These are phyloP conservation scores for Juglanconis oblonga DNA, from an alignment of 2,329 filamentous ascomycete genomes.

Conservation along the genomic window DNA sequence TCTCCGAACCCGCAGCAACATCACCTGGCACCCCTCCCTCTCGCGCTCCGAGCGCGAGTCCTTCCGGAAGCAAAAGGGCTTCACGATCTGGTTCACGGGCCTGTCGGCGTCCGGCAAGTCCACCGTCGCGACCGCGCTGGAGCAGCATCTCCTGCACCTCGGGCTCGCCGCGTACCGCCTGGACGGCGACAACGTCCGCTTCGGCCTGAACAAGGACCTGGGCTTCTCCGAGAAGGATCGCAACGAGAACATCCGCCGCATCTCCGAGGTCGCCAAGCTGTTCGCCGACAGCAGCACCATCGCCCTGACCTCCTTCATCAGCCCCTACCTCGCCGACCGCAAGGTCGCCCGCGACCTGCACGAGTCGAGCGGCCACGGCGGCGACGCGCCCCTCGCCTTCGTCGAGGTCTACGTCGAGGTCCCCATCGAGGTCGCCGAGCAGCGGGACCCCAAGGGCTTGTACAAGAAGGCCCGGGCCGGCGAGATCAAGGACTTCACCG, in stretches of 20 bases:
- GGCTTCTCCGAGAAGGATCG: constrained; percentile 91
- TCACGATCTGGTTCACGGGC: constrained; percentile 97
- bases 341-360: constrained; percentile 80
- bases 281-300: constrained; percentile 89
- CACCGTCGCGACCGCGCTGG: constrained; percentile 91
- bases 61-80: constrained; percentile 78
- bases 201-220: constrained; percentile 96
- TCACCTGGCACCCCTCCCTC: constrained; percentile 84
- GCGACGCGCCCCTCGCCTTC: constrained; percentile 75
- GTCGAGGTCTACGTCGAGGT: constrained; percentile 94
- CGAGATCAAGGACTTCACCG: constrained; percentile 96
- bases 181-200: constrained; percentile 97
- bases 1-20: constrained; percentile 59
- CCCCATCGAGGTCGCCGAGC: constrained; percentile 85
- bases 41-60: constrained; percentile 73
- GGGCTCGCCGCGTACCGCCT: constrained; percentile 84
- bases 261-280: constrained; percentile 93
- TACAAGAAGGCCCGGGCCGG: constrained; percentile 96
- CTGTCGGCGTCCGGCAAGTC: constrained; percentile 96
- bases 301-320: constrained; percentile 95
- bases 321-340: constrained; percentile 85
- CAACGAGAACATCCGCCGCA: constrained; percentile 96
- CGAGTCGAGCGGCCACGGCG: constrained; percentile 50
- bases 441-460: constrained; percentile 93
- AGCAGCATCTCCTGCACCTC: constrained; percentile 91